Percentiles rank a stretch among this genome's conserved stretches.
These are phyloP conservation scores for Pichia nanzhaoensis DNA, from an alignment of 805 yeast genomes.

Conservation along the genomic window DNA sequence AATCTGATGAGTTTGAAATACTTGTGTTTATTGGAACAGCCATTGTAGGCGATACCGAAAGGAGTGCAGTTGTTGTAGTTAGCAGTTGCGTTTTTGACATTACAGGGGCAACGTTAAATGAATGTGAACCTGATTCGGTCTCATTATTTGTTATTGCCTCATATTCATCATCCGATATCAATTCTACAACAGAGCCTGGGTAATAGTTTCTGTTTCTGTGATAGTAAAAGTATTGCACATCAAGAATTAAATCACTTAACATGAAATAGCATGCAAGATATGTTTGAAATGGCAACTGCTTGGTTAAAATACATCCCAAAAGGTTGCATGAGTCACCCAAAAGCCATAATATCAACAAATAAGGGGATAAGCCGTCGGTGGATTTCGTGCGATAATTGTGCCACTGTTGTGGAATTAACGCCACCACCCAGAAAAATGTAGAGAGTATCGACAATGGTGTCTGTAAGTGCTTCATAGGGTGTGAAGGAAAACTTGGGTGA, in stretches of 20 bases:
- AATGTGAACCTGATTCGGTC: too few species aligned
- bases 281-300: conserved; percentile 77
- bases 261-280: conserved; percentile 68
- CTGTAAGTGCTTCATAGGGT: conserved; percentile 1
- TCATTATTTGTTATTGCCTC: background rate
- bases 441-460: conserved; percentile 24
- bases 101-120: background rate
- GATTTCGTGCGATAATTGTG: conserved; percentile 28
- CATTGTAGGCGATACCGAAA: conserved; percentile 1
- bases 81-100: conserved; percentile 11
- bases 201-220: background rate
- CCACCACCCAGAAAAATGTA: conserved; percentile 31
- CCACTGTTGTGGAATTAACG: conserved; percentile 32
- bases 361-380: conserved; percentile 28
- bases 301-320: conserved; percentile 67
- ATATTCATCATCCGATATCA: background rate
- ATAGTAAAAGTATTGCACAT: conserved; percentile 70
- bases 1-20: background rate
- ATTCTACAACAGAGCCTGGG: background rate
- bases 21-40: conserved; percentile 14
- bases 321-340: conserved; percentile 33
- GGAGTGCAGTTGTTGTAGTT: conserved; percentile 2
- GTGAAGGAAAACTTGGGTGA: background rate
- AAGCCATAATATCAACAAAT: conserved; percentile 29
- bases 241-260: conserved; percentile 58